These are phyloP conservation scores for Suhomyces bokatorum DNA, from an alignment of 1,139 yeast species.

Conservation along the genomic window DNA sequence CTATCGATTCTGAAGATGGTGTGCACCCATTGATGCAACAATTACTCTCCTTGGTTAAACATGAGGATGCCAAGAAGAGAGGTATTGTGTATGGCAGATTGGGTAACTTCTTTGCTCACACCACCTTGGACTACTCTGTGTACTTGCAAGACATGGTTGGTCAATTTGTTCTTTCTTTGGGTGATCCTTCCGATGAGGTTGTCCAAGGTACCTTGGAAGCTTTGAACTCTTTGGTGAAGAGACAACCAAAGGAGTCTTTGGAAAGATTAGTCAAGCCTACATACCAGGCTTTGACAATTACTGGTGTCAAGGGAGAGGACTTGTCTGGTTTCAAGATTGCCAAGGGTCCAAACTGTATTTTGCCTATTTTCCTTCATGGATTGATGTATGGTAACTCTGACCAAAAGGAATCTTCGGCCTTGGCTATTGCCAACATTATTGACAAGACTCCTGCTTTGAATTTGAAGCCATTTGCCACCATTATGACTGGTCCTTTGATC, in stretches of 20 bases:
- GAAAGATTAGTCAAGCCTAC: conserved; percentile 80
- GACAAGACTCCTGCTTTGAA: conserved; percentile 81
- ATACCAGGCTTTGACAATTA: conserved; percentile 64
- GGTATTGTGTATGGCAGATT: conserved; percentile 68
- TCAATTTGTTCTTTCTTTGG: conserved; percentile 69
- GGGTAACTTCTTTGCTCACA: conserved; percentile 66
- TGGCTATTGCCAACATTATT: conserved; percentile 85
- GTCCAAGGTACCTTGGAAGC: conserved; percentile 73
- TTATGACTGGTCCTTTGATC: conserved; percentile 94
- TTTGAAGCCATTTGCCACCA: conserved; percentile 86
- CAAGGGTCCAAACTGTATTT: conserved; percentile 81
- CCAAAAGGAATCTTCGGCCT: conserved; percentile 82
- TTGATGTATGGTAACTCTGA: conserved; percentile 89
- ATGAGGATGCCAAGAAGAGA: conserved; percentile 70
- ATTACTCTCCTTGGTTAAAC: conserved; percentile 70
- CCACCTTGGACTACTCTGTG: conserved; percentile 68
- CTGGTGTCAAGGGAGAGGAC: conserved; percentile 66
- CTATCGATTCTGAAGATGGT: conserved; percentile 80
- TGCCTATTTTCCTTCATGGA: conserved; percentile 93
- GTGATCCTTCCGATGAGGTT: conserved; percentile 64
- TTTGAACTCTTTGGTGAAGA: conserved; percentile 63
- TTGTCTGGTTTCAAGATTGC: conserved; percentile 78
- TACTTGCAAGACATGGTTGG: conserved; percentile 77
- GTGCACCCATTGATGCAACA: conserved; percentile 84
- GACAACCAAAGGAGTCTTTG: conserved; percentile 71